Conservation (phyloP, 140 eudicot genomes). For the Erigeron philadelphicus region DNA sequence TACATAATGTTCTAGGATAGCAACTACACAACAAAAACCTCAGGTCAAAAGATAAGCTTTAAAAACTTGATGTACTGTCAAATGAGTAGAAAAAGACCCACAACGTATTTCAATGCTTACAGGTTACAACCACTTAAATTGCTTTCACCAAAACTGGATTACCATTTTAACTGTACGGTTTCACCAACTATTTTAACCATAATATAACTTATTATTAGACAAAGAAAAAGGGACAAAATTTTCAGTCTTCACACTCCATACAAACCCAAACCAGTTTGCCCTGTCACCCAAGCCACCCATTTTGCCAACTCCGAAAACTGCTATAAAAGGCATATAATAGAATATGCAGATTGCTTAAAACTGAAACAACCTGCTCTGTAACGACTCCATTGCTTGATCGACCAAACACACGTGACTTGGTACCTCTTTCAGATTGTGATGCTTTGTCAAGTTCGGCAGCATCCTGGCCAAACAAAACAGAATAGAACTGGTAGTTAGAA, state of each 20-base stretch:
- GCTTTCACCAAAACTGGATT: too few species aligned
- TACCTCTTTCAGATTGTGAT: conserved; percentile 70
- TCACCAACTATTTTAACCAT: too few species aligned
- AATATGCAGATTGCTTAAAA: neutral
- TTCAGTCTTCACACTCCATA: neutral
- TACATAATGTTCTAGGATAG: neutral
- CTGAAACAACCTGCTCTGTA: conserved; percentile 63
- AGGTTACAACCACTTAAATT: neutral
- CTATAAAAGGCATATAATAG: neutral
- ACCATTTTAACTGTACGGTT: neutral
- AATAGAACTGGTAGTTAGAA: neutral
- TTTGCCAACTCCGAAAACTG: neutral
- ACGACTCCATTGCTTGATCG: conserved; percentile 68
- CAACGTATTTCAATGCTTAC: neutral
- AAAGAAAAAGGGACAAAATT: neutral
- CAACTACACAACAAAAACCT: neutral
- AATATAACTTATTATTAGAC: too few species aligned
- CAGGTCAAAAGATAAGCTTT: neutral
- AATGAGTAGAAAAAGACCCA: neutral
- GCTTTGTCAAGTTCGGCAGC: conserved; percentile 67
- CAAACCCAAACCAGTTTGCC: neutral
- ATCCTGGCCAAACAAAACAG: conserved; percentile 44
- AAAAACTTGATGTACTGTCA: neutral
- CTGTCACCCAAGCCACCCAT: neutral
- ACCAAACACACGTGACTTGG: conserved; percentile 66